Evolutionary conservation across 2,329 filamentous ascomycete species (phyloP).

Genomic region (Elsinoe batatas): DNA sequence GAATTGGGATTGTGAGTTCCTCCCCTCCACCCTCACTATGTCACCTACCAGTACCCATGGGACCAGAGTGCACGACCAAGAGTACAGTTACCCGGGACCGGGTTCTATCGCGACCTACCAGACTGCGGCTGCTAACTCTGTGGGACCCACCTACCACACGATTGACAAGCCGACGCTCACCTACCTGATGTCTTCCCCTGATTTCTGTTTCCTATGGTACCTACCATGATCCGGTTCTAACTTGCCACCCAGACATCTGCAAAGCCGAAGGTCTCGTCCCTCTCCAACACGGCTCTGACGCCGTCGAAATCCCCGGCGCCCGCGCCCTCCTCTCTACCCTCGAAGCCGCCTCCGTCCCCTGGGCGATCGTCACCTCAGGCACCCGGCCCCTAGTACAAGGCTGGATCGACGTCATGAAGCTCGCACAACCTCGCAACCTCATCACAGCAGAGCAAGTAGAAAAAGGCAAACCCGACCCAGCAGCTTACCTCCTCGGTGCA

Average conservation of each 20-base stretch:
- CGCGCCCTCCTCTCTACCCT: slow-evolving; percentile 48
- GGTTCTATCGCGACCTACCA: too few species aligned
- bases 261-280: slow-evolving; percentile 71
- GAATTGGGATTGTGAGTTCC: slow-evolving; percentile 76
- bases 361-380: slow-evolving; percentile 64
- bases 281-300: slow-evolving; percentile 63
- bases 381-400: slow-evolving; percentile 39
- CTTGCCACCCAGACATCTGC: slow-evolving; percentile 53
- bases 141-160: too few species aligned
- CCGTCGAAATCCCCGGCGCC: slow-evolving; percentile 76
- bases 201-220: too few species aligned
- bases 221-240: background rate
- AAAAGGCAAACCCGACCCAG: slow-evolving; percentile 42
- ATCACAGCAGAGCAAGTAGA: slow-evolving; percentile 42
- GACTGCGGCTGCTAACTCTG: too few species aligned
- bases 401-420: slow-evolving; percentile 41
- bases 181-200: background rate
- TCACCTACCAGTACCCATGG: too few species aligned
- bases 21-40: background rate
- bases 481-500: slow-evolving; percentile 38
- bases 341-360: slow-evolving; percentile 53
- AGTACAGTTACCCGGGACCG: too few species aligned
- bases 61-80: too few species aligned
- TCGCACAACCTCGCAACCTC: slow-evolving; percentile 37
- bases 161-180: background rate